These are phyloP conservation scores for Grigorovia transvaalensis DNA, from an alignment of 805 yeast genomes.

Conservation along the genomic window DNA sequence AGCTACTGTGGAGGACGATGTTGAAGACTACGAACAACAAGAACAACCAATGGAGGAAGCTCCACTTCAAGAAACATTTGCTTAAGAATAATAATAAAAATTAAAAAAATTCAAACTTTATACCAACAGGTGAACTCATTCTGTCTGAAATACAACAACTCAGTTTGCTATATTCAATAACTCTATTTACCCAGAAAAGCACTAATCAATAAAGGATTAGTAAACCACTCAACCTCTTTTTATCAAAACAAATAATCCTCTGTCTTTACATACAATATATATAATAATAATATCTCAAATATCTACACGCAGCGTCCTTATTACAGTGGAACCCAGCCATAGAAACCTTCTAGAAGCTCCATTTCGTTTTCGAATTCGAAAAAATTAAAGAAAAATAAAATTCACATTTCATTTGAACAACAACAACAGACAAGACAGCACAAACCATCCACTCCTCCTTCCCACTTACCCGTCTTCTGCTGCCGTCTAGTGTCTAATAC, in stretches of 20 bases:
- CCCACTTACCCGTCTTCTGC: no score
- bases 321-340: no score
- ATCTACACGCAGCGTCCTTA: no score
- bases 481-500: no score
- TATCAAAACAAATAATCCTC: not conserved
- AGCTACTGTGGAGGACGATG: constrained; percentile 59
- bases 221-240: not conserved
- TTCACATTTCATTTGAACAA: not conserved
- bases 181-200: not conserved
- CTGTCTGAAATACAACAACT: not conserved
- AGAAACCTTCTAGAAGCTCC: not conserved
- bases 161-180: not conserved
- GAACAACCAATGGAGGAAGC: constrained; percentile 28
- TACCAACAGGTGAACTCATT: no score
- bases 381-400: no score
- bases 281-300: no score
- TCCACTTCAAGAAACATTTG: constrained; percentile 10
- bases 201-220: no score
- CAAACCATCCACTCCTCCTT: not conserved
- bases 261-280: not conserved
- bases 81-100: constrained; percentile 7
- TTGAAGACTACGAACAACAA: constrained; percentile 1
- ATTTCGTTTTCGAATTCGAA: not conserved
- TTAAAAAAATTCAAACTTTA: not conserved
- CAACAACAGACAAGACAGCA: not conserved